A percentile compares a stretch with the other conserved stretches of the same genome.
Conservation (phyloP, 441 rosid genomes). For the Syzygium syzygioides region DNA sequence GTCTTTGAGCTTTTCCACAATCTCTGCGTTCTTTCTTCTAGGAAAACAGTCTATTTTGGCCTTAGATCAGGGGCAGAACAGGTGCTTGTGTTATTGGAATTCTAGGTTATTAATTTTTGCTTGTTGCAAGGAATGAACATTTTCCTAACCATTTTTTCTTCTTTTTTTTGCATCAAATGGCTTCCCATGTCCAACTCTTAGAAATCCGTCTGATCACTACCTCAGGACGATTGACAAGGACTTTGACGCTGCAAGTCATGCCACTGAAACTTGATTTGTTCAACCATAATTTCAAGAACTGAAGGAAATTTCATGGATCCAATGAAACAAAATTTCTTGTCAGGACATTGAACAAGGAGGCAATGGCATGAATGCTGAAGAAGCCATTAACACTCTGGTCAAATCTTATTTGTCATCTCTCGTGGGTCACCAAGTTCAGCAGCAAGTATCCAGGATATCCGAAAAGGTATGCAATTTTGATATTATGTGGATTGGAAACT, state of each 20-base stretch:
- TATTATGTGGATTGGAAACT: not conserved
- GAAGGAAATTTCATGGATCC: not conserved
- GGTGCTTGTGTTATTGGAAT: slow-evolving; percentile 1
- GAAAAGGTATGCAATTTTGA: slow-evolving; percentile 15
- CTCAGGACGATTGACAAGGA: slow-evolving; percentile 45
- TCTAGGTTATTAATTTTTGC: not conserved
- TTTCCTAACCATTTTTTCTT: not conserved
- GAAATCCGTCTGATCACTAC: slow-evolving; percentile 50
- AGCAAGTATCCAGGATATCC: slow-evolving; percentile 12
- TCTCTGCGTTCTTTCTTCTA: slow-evolving; percentile 40
- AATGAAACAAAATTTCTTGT: not conserved
- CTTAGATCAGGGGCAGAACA: slow-evolving; percentile 25
- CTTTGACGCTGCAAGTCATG: slow-evolving; percentile 26
- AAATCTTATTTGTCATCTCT: slow-evolving; percentile 32
- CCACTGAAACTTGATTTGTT: not conserved
- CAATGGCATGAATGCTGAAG: slow-evolving; percentile 21
- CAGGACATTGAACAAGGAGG: slow-evolving; percentile 36
- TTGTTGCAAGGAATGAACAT: not conserved
- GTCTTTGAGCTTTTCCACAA: slow-evolving; percentile 41
- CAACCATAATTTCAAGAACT: not conserved
- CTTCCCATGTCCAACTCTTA: slow-evolving; percentile 36
- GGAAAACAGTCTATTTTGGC: slow-evolving; percentile 36
- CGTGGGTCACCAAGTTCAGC: slow-evolving; percentile 19
- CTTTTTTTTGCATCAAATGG: slow-evolving; percentile 30
- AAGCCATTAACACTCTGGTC: slow-evolving; percentile 25